phyloP scores from a whole-genome alignment of 306 rosid species.

The Dalbergia cultrata region DNA sequence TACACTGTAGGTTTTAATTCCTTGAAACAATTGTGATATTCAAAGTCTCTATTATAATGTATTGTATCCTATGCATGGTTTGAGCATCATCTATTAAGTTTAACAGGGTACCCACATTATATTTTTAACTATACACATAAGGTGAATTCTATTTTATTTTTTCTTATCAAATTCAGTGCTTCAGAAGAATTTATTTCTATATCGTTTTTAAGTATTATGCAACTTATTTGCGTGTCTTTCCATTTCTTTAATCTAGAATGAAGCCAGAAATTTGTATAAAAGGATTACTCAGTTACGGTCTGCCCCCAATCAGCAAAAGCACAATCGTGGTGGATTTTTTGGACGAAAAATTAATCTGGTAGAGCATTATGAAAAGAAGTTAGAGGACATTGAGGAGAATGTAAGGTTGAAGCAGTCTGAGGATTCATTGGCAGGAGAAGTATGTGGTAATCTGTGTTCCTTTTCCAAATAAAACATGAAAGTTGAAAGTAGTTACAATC shows the following conservation, averaged over 20 bases:
- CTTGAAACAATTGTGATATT: slow-evolving; percentile 1
- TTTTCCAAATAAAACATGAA: neutral
- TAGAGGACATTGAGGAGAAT: slow-evolving; percentile 78
- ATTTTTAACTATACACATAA: slow-evolving; percentile 27
- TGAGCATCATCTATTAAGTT: slow-evolving; percentile 31
- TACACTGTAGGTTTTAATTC: neutral
- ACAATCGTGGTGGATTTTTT: slow-evolving; percentile 59
- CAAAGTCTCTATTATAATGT: neutral
- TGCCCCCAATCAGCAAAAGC: slow-evolving; percentile 51
- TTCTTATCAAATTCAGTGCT: slow-evolving; percentile 10
- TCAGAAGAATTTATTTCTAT: slow-evolving; percentile 6
- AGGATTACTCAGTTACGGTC: slow-evolving; percentile 62
- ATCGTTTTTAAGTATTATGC: slow-evolving; percentile 26
- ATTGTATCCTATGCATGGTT: slow-evolving; percentile 5
- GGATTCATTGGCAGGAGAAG: slow-evolving; percentile 73
- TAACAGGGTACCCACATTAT: slow-evolving; percentile 25
- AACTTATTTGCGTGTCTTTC: slow-evolving; percentile 40
- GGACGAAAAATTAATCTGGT: slow-evolving; percentile 59
- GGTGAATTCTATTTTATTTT: slow-evolving; percentile 40
- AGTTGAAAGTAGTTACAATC: slow-evolving; percentile 13
- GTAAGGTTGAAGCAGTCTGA: slow-evolving; percentile 76
- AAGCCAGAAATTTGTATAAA: slow-evolving; percentile 63
- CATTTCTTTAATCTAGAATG: slow-evolving; percentile 56
- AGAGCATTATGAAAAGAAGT: slow-evolving; percentile 73
- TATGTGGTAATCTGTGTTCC: slow-evolving; percentile 62